Percentiles rank a stretch among this genome's conserved stretches.
Evolutionary conservation across 2,329 filamentous ascomycete species (phyloP).

Genomic region (Aspergillaceae sp.): DNA sequence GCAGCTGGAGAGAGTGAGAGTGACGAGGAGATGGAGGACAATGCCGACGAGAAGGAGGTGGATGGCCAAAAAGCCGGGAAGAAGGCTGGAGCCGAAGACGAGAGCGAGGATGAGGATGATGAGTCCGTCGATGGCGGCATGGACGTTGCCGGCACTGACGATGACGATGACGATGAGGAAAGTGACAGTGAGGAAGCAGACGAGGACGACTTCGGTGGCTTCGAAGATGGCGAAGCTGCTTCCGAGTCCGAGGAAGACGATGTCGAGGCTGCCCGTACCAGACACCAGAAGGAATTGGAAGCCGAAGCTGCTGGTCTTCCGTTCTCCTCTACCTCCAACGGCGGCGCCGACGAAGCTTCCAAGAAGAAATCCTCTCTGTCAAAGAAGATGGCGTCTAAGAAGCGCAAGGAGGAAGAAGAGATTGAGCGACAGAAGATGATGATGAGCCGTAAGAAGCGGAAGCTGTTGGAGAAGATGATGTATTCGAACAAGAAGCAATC

Average conservation of each 20-base stretch:
- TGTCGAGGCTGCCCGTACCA: constrained; percentile 52
- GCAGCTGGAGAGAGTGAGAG: constrained; percentile 51
- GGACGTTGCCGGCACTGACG: constrained; percentile 42
- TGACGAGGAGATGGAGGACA: constrained; percentile 32
- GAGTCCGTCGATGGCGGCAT: constrained; percentile 39
- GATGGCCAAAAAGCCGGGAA: neutral
- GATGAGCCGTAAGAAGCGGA: constrained; percentile 96
- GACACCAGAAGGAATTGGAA: constrained; percentile 83
- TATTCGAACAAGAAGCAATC: constrained; percentile 93
- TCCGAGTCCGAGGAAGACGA: constrained; percentile 47
- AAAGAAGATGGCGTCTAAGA: constrained; percentile 59
- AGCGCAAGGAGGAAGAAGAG: constrained; percentile 69
- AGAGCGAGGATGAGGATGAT: constrained; percentile 34
- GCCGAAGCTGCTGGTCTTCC: constrained; percentile 71
- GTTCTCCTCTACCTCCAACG: constrained; percentile 31
- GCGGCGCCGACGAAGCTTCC: constrained; percentile 51
- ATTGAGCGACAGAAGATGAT: constrained; percentile 92
- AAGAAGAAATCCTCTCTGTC: constrained; percentile 62
- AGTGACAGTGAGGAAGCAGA: constrained; percentile 33
- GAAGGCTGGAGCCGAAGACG: constrained; percentile 10
- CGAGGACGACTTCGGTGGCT: constrained; percentile 41
- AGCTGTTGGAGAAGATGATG: constrained; percentile 95
- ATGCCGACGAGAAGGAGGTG: neutral
- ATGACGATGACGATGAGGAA: constrained; percentile 38
- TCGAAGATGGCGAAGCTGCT: constrained; percentile 43